Conservation (phyloP, 306 rosid genomes). For the Pterocarpus santalinus region DNA sequence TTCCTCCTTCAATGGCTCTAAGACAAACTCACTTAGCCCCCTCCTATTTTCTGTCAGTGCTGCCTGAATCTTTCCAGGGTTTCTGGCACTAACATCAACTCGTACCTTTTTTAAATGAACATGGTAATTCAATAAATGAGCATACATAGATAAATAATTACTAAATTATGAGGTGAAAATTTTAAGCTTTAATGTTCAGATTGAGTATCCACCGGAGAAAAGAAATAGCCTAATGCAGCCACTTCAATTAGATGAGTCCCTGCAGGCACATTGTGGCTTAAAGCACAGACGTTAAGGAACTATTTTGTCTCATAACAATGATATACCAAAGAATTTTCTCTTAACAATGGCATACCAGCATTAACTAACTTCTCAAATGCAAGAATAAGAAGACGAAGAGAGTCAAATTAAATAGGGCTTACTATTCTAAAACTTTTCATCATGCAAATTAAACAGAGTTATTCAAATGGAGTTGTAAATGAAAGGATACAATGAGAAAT, state of each 20-base stretch:
- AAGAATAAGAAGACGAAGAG: slow-evolving; percentile 8
- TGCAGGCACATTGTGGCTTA: slow-evolving; percentile 90
- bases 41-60: slow-evolving; percentile 93
- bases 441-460: slow-evolving; percentile 32
- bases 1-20: slow-evolving; percentile 90
- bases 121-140: slow-evolving; percentile 29
- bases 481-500: slow-evolving; percentile 95
- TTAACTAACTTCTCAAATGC: slow-evolving; percentile 20
- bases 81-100: slow-evolving; percentile 98
- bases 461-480: slow-evolving; percentile 1
- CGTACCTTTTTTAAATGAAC: slow-evolving; percentile 72
- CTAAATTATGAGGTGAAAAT: background rate
- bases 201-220: slow-evolving; percentile 79
- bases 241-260: slow-evolving; percentile 99
- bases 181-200: slow-evolving; percentile 34
- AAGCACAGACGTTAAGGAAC: slow-evolving; percentile 66
- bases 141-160: background rate
- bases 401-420: slow-evolving; percentile 15
- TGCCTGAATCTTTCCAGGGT: slow-evolving; percentile 97
- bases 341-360: slow-evolving; percentile 36
- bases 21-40: slow-evolving; percentile 77
- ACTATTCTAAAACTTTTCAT: slow-evolving; percentile 30
- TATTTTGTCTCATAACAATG: slow-evolving; percentile 31
- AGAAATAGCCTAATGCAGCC: slow-evolving; percentile 81
- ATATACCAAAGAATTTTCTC: background rate